phyloP scores from a whole-genome alignment of 2,329 filamentous ascomycete genomes.

The Colletotrichum gloeosporioides region DNA sequence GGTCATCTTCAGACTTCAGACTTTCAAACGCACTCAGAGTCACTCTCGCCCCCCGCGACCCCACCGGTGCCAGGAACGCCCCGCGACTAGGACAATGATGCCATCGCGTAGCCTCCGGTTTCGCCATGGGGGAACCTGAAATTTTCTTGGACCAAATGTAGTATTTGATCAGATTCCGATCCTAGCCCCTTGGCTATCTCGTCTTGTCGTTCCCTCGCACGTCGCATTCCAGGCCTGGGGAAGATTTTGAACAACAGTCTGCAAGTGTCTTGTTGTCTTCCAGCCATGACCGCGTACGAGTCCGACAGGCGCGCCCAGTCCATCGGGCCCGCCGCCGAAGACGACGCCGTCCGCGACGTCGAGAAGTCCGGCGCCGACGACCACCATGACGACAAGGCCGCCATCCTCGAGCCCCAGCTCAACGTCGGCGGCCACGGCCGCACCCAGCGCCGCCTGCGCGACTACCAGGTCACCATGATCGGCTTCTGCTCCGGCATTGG shows the following conservation, averaged over 20 bases:
- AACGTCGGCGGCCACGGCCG: slow-evolving; percentile 20
- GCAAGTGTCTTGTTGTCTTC: not conserved
- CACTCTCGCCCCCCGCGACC: not conserved
- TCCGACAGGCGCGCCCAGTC: not conserved
- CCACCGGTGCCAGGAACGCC: not conserved
- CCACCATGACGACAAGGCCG: slow-evolving; percentile 10
- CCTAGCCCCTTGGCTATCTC: not conserved
- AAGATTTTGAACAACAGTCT: not conserved
- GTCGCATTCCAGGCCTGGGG: not conserved
- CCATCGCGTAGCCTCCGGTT: slow-evolving; percentile 10
- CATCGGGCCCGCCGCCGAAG: slow-evolving; percentile 2
- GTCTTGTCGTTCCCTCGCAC: not conserved
- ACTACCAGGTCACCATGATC: slow-evolving; percentile 57
- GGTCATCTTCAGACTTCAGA: not conserved
- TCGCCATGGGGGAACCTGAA: not conserved
- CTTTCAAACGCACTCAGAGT: not conserved
- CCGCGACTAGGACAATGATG: slow-evolving; percentile 12
- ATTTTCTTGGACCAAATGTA: not conserved
- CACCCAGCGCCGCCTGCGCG: slow-evolving; percentile 21
- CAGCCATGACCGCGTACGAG: slow-evolving; percentile 15
- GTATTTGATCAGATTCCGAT: not conserved
- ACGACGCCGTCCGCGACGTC: slow-evolving; percentile 2
- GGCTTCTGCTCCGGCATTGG: slow-evolving; percentile 51
- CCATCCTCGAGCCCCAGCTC: slow-evolving; percentile 18
- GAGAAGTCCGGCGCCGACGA: not conserved